Evolutionary conservation across 257 asterid genomes (phyloP), one percentile per base, ranked within the genome.

Genomic region (Solanum sitiens): DNA sequence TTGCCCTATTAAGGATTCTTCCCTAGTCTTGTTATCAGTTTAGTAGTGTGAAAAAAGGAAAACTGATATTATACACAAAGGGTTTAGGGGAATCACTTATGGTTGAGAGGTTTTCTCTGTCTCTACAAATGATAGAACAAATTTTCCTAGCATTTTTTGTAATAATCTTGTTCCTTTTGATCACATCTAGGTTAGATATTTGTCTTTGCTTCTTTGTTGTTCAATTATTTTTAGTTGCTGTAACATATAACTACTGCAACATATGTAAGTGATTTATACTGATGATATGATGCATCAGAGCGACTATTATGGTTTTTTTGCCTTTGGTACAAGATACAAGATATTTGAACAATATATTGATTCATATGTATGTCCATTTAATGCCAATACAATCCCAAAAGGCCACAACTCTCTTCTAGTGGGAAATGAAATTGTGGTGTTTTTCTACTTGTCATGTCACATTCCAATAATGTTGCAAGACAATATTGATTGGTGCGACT

Each of bases 1-100:
- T 95, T 94, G 92, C 89, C 88, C 86, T 89, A 87, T 40, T 83
- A 70, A 83, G 85, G 89, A 89, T 91, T 39, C 87, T 68, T 70
- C 40, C 87, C 83, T 88, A 70, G 67, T 67, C 82, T 63, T 42
- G 77, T 87, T 32, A 74, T 72, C 53, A 50, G 73, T 76, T 73
- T 59, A 80, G 85, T 86, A 53, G 88, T 25, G 90, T 83, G 67
- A 45, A 67, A 80, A 86, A 83, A 83, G 65, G 39, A 37, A 83
- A 85, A 27, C 42, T 85, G 83, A 68, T 88, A 87, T 20, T 65
- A 72, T 77, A 87, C 84, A 56, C 45, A 77, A 18, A 40, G 35
- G 89, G 70, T 53, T 82, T 39, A 73, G 39, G 89, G 90, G 63
- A 50, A 65, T 82, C 45, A 59, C 87, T 71, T 68, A 84, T 86